Conservation (phyloP, 2,329 filamentous ascomycete species). For the Didymellaceae sp. region DNA sequence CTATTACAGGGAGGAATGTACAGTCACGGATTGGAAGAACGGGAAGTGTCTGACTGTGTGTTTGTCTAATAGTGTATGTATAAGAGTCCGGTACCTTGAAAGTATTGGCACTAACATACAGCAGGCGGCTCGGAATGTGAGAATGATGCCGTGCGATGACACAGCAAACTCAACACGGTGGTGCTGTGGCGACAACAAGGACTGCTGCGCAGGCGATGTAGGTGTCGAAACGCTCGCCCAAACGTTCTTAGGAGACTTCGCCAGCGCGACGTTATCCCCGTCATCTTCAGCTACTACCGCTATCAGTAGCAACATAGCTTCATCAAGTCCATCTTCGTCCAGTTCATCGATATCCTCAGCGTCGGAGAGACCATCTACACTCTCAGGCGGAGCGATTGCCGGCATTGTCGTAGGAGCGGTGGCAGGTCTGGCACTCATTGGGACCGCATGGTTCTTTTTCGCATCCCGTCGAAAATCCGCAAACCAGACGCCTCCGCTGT, state of each 20-base stretch:
- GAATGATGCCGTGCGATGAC: conserved; percentile 5
- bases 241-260: conserved; percentile 3
- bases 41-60: conserved; percentile 11
- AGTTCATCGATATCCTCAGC: not conserved
- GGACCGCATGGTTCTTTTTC: conserved; percentile 1
- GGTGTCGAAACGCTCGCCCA: conserved; percentile 4
- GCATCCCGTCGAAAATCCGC: not conserved
- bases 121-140: not conserved
- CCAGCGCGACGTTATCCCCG: not conserved
- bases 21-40: conserved; percentile 1
- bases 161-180: conserved; percentile 10
- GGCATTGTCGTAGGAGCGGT: conserved; percentile 2
- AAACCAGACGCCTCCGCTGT: not conserved
- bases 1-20: conserved; percentile 10
- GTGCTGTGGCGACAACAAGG: conserved; percentile 7
- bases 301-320: not conserved
- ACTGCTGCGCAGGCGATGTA: conserved; percentile 7
- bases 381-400: conserved; percentile 5
- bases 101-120: not conserved
- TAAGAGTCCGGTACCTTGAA: not conserved
- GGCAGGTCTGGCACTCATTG: not conserved
- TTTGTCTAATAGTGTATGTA: conserved; percentile 9
- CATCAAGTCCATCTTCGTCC: not conserved
- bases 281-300: not conserved
- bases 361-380: not conserved